A percentile compares a stretch with the other conserved stretches of the same genome.
These are phyloP conservation scores for Gossypium bickii DNA, from an alignment of 345 rosid genomes.

Conservation along the genomic window DNA sequence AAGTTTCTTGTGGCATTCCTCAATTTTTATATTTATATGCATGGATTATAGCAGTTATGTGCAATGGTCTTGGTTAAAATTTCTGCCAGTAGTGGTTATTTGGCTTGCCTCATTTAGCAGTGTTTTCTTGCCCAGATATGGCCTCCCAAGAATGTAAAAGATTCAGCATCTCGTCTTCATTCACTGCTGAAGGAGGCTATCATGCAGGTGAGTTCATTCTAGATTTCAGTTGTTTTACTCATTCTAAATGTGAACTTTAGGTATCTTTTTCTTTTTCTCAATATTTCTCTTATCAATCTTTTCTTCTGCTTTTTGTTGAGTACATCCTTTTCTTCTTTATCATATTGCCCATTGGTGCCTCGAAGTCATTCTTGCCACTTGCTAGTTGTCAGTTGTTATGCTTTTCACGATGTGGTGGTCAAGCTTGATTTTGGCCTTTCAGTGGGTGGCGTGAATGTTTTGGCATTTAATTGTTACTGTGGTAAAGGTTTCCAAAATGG, in stretches of 20 bases:
- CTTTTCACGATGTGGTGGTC: not conserved
- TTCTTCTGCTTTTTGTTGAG: not conserved
- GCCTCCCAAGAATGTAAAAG: no score
- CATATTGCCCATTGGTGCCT: not conserved
- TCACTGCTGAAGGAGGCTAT: slow-evolving; percentile 5
- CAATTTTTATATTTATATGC: not conserved
- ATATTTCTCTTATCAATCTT: not conserved
- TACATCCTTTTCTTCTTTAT: not conserved
- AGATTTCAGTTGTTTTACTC: slow-evolving; percentile 13
- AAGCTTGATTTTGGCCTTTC: not conserved
- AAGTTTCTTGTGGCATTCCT: not conserved
- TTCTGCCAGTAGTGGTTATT: not conserved
- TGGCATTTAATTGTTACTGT: not conserved
- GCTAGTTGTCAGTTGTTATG: not conserved
- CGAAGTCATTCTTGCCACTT: not conserved
- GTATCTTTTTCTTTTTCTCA: not conserved
- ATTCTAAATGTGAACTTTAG: not conserved
- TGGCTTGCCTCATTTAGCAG: not conserved
- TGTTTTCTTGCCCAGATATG: not conserved
- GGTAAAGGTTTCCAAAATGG: not conserved
- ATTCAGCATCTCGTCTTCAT: not conserved
- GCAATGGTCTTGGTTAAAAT: not conserved
- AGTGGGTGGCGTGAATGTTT: not conserved
- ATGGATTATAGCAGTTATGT: not conserved
- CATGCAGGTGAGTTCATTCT: slow-evolving; percentile 19